These are phyloP conservation scores for Anthostomella pinea DNA, from an alignment of 2,329 filamentous ascomycete species.

Conservation along the genomic window DNA sequence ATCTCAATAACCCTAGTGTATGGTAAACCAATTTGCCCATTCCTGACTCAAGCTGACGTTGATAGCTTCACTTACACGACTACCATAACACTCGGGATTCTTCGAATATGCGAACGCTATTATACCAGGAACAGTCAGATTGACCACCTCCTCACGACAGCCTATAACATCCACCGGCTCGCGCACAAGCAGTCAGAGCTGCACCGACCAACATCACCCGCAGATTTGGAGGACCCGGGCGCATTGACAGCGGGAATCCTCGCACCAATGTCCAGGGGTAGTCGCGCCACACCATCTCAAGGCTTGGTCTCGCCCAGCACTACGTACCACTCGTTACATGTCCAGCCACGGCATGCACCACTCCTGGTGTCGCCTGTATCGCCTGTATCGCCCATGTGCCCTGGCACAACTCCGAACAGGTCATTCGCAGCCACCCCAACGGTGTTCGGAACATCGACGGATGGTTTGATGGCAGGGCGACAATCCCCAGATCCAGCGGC, in stretches of 20 bases:
- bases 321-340: slow-evolving; percentile 2
- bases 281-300: slow-evolving; percentile 7
- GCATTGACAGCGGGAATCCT: slow-evolving; percentile 10
- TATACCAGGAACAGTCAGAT: slow-evolving; percentile 26
- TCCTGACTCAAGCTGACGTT: slow-evolving; percentile 7
- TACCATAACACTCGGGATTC: slow-evolving; percentile 27
- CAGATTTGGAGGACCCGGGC: slow-evolving; percentile 1
- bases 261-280: slow-evolving; percentile 4
- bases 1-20: slow-evolving; percentile 32
- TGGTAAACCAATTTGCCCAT: slow-evolving; percentile 5
- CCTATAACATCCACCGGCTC: slow-evolving; percentile 12
- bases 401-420: slow-evolving; percentile 8
- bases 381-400: slow-evolving; percentile 23
- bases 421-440: slow-evolving; percentile 10
- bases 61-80: slow-evolving; percentile 29
- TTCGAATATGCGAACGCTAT: slow-evolving; percentile 30
- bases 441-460: slow-evolving; percentile 10
- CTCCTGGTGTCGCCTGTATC: slow-evolving; percentile 17
- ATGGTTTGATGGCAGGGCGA: slow-evolving; percentile 13
- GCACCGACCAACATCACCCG: slow-evolving; percentile 3
- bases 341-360: slow-evolving; percentile 4
- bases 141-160: slow-evolving; percentile 24
- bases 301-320: slow-evolving; percentile 3
- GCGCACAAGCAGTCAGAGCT: slow-evolving; percentile 7
- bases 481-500: slow-evolving; percentile 21